phyloP scores from a whole-genome alignment of 768 basidiomycete genomes.

The Panus rudis region DNA sequence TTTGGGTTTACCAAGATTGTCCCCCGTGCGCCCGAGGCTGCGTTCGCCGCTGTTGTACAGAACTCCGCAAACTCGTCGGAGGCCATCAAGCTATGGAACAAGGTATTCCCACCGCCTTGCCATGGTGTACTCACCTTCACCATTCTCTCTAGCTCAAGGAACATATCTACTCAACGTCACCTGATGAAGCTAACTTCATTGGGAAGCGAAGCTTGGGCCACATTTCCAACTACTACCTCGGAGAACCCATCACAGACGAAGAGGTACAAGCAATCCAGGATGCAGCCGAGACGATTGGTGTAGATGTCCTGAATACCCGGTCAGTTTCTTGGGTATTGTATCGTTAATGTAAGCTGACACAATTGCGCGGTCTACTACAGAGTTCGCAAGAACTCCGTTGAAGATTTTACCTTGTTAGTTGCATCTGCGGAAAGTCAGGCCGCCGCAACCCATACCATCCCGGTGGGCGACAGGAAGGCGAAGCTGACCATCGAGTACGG shows the following conservation, averaged over 20 bases:
- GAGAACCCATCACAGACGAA: slow-evolving; percentile 61
- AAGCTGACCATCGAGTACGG: slow-evolving; percentile 67
- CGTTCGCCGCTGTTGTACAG: slow-evolving; percentile 57
- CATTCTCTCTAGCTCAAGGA: slow-evolving; percentile 47
- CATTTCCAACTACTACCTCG: slow-evolving; percentile 81
- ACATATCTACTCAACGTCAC: slow-evolving; percentile 63
- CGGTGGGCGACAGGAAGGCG: slow-evolving; percentile 32
- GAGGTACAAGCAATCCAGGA: slow-evolving; percentile 74
- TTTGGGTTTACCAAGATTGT: slow-evolving; percentile 87
- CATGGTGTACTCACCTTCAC: background rate
- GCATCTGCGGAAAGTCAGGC: slow-evolving; percentile 53
- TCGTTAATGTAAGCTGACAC: background rate
- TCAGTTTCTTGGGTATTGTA: slow-evolving; percentile 25
- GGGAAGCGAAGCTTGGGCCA: slow-evolving; percentile 77
- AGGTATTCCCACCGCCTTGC: slow-evolving; percentile 43
- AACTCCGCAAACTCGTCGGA: slow-evolving; percentile 52
- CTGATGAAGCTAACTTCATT: slow-evolving; percentile 64
- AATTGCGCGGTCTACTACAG: slow-evolving; percentile 30
- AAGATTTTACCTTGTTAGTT: slow-evolving; percentile 63
- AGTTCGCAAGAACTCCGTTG: slow-evolving; percentile 58
- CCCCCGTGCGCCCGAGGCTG: slow-evolving; percentile 55
- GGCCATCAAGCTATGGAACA: slow-evolving; percentile 55
- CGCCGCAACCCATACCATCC: slow-evolving; percentile 36
- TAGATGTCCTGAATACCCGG: slow-evolving; percentile 82
- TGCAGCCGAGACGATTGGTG: slow-evolving; percentile 65